Evolutionary conservation across 352 stramenopile species (phyloP).

Genomic region (Globisporangium heterothallicum): DNA sequence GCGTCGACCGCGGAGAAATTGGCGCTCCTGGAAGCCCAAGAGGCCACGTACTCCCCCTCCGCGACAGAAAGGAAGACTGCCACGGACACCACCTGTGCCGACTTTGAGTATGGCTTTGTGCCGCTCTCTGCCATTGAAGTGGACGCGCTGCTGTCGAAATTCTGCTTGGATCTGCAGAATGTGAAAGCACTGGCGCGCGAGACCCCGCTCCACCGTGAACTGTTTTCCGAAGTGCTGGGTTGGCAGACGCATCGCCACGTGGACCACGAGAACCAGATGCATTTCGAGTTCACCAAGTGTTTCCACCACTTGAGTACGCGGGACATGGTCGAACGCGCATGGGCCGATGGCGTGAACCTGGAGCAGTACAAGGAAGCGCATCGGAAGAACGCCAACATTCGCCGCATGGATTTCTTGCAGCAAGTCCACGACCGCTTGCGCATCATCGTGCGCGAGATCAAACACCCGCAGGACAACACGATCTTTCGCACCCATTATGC

Average conservation of each 20-base stretch:
- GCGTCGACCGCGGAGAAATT: conserved; percentile 27
- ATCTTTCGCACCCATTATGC: conserved; percentile 35
- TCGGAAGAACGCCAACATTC: conserved; percentile 15
- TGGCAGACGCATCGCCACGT: conserved; percentile 31
- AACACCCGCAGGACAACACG: conserved; percentile 24
- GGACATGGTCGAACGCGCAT: conserved; percentile 22
- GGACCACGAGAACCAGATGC: conserved; percentile 26
- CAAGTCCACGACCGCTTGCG: conserved; percentile 19
- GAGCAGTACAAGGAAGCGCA: conserved; percentile 12
- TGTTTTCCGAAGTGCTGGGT: conserved; percentile 26
- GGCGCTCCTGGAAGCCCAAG: conserved; percentile 20
- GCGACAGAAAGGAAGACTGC: not conserved
- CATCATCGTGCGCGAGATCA: conserved; percentile 29
- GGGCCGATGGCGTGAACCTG: conserved; percentile 23
- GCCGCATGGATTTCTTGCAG: conserved; percentile 31
- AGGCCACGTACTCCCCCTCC: not conserved
- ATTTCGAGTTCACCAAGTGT: conserved; percentile 32
- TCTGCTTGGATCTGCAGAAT: conserved; percentile 16
- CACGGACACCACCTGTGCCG: not conserved
- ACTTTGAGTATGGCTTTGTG: conserved; percentile 17
- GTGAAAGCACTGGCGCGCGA: conserved; percentile 9
- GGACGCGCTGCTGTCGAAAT: conserved; percentile 12
- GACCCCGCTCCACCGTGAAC: conserved; percentile 1
- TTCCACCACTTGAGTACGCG: conserved; percentile 21
- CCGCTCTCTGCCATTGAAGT: conserved; percentile 11